Percentiles rank a stretch among this genome's conserved stretches.
Conservation (phyloP, 164 flowering plant species). For the Dillenia suffruticosa region DNA sequence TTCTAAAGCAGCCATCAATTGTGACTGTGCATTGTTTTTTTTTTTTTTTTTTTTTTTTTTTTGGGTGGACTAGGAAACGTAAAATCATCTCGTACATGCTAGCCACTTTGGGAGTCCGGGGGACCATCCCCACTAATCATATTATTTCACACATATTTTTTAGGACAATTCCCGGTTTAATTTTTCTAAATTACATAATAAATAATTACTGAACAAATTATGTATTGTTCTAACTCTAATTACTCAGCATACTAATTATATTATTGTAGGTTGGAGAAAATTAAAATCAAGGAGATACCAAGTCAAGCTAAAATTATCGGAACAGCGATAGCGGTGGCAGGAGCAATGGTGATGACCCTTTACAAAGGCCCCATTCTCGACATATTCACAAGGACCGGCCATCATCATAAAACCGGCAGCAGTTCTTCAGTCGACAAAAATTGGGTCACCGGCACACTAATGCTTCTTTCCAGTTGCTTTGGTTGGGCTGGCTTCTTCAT, state of each 20-base stretch:
- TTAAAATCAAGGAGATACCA: constrained; percentile 46
- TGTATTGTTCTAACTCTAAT: no score
- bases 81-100: no score
- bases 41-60: no score
- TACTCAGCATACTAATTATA: background rate
- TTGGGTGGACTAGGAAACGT: no score
- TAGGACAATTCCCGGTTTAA: no score
- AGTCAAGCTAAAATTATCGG: constrained; percentile 83
- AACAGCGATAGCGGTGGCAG: constrained; percentile 54
- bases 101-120: no score
- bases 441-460: constrained; percentile 63
- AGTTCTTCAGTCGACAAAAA: constrained; percentile 28
- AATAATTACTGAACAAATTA: no score
- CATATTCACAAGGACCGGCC: constrained; percentile 6
- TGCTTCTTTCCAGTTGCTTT: constrained; percentile 48
- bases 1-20: no score
- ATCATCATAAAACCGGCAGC: constrained; percentile 19
- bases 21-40: no score
- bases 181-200: no score
- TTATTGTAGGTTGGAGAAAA: constrained; percentile 60
- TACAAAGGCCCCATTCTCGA: constrained; percentile 81
- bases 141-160: no score
- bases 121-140: no score
- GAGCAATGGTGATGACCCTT: constrained; percentile 88
- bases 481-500: constrained; percentile 84